phyloP scores from a whole-genome alignment of 768 basidiomycete genomes.

The Cystobasidium tubakii region DNA sequence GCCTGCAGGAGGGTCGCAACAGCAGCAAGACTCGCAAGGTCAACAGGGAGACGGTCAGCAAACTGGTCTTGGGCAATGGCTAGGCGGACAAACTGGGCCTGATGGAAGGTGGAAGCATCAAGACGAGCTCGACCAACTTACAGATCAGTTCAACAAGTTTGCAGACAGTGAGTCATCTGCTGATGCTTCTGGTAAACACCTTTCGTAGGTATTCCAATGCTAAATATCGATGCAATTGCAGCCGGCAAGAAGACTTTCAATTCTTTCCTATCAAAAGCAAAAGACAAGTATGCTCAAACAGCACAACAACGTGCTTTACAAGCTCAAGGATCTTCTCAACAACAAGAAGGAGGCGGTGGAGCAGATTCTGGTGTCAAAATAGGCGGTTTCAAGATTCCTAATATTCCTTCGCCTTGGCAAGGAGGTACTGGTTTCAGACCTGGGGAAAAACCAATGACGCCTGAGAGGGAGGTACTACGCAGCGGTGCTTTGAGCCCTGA shows the following conservation, averaged over 20 bases:
- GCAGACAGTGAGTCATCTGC: constrained; percentile 26
- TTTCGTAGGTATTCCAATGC: not conserved
- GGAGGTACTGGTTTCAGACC: constrained; percentile 8
- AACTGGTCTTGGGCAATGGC: not conserved
- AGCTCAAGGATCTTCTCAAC: not conserved
- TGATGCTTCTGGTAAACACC: not conserved
- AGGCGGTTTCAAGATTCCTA: constrained; percentile 23
- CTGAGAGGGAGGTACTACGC: not conserved
- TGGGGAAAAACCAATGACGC: not conserved
- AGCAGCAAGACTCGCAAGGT: not conserved
- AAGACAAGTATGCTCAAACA: constrained; percentile 33
- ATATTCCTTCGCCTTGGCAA: constrained; percentile 29
- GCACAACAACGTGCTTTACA: constrained; percentile 21
- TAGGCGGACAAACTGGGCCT: constrained; percentile 4
- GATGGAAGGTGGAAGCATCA: constrained; percentile 20
- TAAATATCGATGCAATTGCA: not conserved
- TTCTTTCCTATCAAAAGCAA: constrained; percentile 22
- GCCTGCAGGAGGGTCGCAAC: constrained; percentile 1
- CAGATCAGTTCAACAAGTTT: constrained; percentile 30
- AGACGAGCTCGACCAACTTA: constrained; percentile 32
- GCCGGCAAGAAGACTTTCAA: constrained; percentile 35
- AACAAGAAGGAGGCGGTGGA: not conserved
- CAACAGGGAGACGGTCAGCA: constrained; percentile 7
- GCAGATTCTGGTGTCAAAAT: constrained; percentile 4
- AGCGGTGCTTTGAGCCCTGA: not conserved